Evolutionary conservation across 495 filamentous ascomycete species (phyloP).

Genomic region (Xylaria longipes): DNA sequence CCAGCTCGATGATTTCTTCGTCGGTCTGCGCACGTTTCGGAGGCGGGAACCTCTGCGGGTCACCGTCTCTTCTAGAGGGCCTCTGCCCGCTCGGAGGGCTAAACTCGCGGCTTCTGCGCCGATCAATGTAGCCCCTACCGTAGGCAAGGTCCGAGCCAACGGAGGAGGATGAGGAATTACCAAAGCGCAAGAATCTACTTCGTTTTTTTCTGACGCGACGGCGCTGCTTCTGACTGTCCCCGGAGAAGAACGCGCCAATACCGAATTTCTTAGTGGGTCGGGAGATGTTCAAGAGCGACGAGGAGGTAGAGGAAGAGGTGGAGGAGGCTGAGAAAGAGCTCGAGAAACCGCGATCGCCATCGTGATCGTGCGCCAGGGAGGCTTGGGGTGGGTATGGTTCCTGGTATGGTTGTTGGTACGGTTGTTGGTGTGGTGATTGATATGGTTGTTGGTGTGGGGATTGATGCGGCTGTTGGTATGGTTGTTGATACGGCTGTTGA

Average conservation of each 20-base stretch:
- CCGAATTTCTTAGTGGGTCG: conserved; percentile 47
- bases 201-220: conserved; percentile 50
- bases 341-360: conserved; percentile 48
- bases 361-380: conserved; percentile 29
- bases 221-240: conserved; percentile 36
- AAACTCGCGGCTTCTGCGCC: conserved; percentile 39
- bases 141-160: conserved; percentile 62
- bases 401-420: conserved; percentile 22
- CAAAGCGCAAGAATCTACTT: conserved; percentile 49
- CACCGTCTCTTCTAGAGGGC: conserved; percentile 3
- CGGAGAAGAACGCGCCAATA: conserved; percentile 51
- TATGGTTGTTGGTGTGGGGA: conserved; percentile 12
- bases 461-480: conserved; percentile 33
- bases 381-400: conserved; percentile 26
- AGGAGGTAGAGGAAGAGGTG: conserved; percentile 52
- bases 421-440: conserved; percentile 16
- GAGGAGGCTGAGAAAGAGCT: conserved; percentile 49
- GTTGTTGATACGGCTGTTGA: background rate
- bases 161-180: conserved; percentile 56
- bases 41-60: conserved; percentile 26
- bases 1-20: conserved; percentile 56
- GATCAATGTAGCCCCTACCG: conserved; percentile 58
- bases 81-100: conserved; percentile 27
- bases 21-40: conserved; percentile 49
- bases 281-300: conserved; percentile 54